phyloP scores from a whole-genome alignment of 768 basidiomycete genomes.

The Boletus coccyginus region DNA sequence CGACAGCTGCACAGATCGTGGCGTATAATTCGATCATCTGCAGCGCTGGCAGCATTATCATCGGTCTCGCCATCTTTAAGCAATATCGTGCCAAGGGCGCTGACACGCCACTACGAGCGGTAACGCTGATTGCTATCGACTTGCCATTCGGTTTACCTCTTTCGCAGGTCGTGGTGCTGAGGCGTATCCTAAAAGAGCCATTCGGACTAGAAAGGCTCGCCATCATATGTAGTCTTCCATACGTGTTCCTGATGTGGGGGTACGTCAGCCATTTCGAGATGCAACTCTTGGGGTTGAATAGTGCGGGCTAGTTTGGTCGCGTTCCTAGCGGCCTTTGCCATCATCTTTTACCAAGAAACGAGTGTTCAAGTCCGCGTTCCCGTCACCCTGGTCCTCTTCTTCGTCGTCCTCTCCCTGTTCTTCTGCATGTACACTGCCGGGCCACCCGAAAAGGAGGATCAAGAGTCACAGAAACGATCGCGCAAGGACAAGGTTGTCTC shows the following conservation, averaged over 20 bases:
- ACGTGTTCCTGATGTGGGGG: constrained; percentile 41
- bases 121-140: neutral
- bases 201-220: constrained; percentile 37
- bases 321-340: constrained; percentile 32
- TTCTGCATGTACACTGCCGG: constrained; percentile 30
- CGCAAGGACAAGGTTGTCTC: neutral
- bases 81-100: constrained; percentile 33
- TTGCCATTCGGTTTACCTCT: neutral
- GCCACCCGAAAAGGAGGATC: constrained; percentile 16
- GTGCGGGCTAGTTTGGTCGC: constrained; percentile 28
- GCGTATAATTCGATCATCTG: constrained; percentile 29
- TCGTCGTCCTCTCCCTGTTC: constrained; percentile 23
- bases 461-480: neutral
- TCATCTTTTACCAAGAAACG: constrained; percentile 30
- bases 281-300: neutral
- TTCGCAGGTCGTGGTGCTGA: constrained; percentile 23
- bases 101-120: constrained; percentile 31
- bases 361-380: constrained; percentile 25
- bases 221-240: constrained; percentile 40
- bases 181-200: constrained; percentile 23
- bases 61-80: constrained; percentile 30
- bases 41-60: constrained; percentile 28
- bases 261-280: constrained; percentile 9
- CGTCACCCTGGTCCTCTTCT: constrained; percentile 22
- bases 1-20: constrained; percentile 25